Conservation (phyloP, 2,329 filamentous ascomycete genomes). For the Didymella pomorum region DNA sequence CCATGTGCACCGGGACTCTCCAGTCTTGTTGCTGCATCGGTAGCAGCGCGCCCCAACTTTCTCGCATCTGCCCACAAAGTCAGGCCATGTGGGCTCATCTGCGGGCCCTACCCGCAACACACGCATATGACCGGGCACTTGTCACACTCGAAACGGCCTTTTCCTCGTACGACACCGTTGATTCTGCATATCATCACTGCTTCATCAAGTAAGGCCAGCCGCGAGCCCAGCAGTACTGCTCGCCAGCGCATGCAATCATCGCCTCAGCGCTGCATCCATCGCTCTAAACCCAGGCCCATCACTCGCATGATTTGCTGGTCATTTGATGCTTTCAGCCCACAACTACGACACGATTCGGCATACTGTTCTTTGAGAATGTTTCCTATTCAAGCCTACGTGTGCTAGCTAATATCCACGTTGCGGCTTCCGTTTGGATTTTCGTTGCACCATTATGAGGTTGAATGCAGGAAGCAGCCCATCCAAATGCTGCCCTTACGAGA, state of each 20-base stretch:
- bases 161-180: conserved; percentile 15
- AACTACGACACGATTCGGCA: not conserved
- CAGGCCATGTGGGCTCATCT: conserved; percentile 21
- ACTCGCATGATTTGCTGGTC: conserved; percentile 21
- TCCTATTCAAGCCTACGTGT: conserved; percentile 9
- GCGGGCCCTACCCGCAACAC: not conserved
- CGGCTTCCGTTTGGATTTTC: not conserved
- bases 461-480: not conserved
- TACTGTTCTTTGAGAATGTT: conserved; percentile 3
- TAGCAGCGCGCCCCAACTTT: not conserved
- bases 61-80: not conserved
- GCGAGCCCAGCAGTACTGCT: not conserved
- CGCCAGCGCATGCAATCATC: conserved; percentile 10
- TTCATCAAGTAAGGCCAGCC: not conserved
- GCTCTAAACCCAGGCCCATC: conserved; percentile 5
- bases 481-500: not conserved
- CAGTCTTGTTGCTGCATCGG: no score
- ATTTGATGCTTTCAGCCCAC: conserved; percentile 15
- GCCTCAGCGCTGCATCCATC: conserved; percentile 10
- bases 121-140: not conserved
- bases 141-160: conserved; percentile 13
- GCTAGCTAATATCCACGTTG: conserved; percentile 7
- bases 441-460: conserved; percentile 10
- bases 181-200: conserved; percentile 6
- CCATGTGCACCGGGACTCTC: not conserved